Percentiles rank a stretch among this genome's conserved stretches.
These are phyloP conservation scores for bread wheat (Triticum aestivum) DNA, from an alignment of 176 grass and related monocot genomes.

Conservation along the genomic window IWGSC_CS_RefSeq_v2.1 NC_057812.1:608123466-608123965, in stretches of 20 bases:
- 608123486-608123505: neutral
- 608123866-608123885: neutral
- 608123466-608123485: neutral
- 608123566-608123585: neutral
- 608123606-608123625: neutral
- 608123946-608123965: neutral
- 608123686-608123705: neutral
- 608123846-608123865: neutral
- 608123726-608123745: neutral
- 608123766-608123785: neutral
- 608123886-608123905: neutral
- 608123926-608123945: neutral
- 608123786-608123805: neutral
- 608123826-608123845: neutral
- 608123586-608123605: neutral
- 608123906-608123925: neutral
- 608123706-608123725: neutral
- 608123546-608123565: neutral
- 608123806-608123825: neutral
- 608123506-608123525: neutral
- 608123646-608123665: constrained; percentile 17
- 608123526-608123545: neutral
- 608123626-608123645: neutral
- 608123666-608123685: neutral
- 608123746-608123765: neutral